Evolutionary conservation across 257 asterid species (phyloP), one percentile per base, ranked within the genome.

Genomic region (Gynochthodes officinalis): DNA sequence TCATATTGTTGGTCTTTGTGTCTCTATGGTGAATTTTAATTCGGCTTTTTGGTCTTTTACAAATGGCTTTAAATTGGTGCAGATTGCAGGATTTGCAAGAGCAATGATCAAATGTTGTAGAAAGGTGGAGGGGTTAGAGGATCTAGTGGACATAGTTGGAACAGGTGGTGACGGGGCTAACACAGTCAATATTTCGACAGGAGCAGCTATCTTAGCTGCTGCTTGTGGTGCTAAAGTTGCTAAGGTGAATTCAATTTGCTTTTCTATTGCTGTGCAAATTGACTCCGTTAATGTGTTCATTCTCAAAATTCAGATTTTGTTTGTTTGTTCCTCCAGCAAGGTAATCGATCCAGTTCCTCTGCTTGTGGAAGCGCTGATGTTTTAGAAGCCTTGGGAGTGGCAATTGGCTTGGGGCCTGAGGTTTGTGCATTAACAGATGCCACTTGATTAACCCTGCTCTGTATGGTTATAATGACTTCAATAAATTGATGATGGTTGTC

Each of bases 281-380:
- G 4, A 11, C 32, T 25, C 40, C 50, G 55, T 30, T 39, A 32
- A 35, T 30, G 9, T 28, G 58, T 7, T 42, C 6, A 25, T 25
- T 40, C 35, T 28, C 23, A 12, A 7, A 7, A 27, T 15, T 16
- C 32, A 43, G 23, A 18, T 15, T 14, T 32, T 14, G 12, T 67
- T 16, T 16, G 65, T 32, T 30, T 33, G 43, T 60, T 21, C 33
- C 44, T 77, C 68, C 88, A 92, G 98, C 98, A 90, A 92, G 98
- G 98, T 76, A 90, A 82, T 40, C 85, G 96, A 49, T 92, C 96
- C 18, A 92, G 96, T 74, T 92, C 98, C 19, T 90, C 96, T 33
- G 88, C 96, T 64, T 92, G 98, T 79, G 98, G 98, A 52, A 92
- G 96, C 19, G 98, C 98, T 0, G 96, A 92, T 75, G 96, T 92